Evolutionary conservation across 768 basidiomycete species (phyloP).

Genomic region (Xanthoconium purpureum): DNA sequence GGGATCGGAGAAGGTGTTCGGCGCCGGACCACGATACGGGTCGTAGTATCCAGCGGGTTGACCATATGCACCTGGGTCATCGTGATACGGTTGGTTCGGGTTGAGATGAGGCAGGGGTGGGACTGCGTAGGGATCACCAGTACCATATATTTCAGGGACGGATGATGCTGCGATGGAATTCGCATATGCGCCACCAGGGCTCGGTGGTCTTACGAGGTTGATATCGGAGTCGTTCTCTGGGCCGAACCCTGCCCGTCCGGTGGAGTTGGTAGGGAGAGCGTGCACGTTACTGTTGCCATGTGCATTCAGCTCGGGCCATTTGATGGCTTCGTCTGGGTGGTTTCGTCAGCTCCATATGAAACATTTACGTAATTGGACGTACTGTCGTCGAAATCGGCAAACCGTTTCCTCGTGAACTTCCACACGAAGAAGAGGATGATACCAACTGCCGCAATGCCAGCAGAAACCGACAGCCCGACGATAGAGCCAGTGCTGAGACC

Average conservation of each 20-base stretch:
- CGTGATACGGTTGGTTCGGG: conserved; percentile 71
- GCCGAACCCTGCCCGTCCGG: conserved; percentile 67
- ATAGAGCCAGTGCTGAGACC: conserved; percentile 71
- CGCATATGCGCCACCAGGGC: conserved; percentile 45
- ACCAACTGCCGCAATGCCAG: conserved; percentile 70
- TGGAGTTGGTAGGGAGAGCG: conserved; percentile 65
- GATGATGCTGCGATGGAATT: conserved; percentile 45
- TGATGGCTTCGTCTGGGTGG: conserved; percentile 71
- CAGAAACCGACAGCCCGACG: conserved; percentile 76
- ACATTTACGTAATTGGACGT: conserved; percentile 33
- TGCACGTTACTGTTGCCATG: conserved; percentile 52
- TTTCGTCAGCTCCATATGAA: conserved; percentile 6
- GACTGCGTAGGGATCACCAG: conserved; percentile 72
- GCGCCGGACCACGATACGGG: conserved; percentile 77
- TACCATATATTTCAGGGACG: conserved; percentile 38
- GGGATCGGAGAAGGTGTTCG: conserved; percentile 55
- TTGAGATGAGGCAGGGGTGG: conserved; percentile 81
- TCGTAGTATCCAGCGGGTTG: conserved; percentile 60
- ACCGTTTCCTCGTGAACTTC: conserved; percentile 83
- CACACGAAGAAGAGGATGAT: conserved; percentile 76
- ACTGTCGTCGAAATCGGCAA: conserved; percentile 77
- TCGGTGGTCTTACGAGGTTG: conserved; percentile 52
- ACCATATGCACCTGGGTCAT: conserved; percentile 53
- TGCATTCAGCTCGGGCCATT: conserved; percentile 85
- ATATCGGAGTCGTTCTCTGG: conserved; percentile 58